phyloP scores from a whole-genome alignment of 148 eudicot species.

The Tetragonia tetragonoides region DNA sequence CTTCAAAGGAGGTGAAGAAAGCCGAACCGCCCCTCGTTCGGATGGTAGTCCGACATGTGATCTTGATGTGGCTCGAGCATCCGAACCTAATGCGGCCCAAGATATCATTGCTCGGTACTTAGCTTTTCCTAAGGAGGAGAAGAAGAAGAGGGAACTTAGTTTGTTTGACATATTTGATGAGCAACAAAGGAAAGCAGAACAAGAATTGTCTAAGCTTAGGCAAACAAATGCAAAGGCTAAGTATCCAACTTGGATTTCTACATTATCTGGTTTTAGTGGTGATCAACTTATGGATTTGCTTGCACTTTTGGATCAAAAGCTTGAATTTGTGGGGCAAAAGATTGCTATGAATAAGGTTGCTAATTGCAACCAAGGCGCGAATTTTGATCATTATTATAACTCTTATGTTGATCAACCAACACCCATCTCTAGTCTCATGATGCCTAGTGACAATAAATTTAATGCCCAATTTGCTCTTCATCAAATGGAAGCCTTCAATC shows the following conservation, averaged over 20 bases:
- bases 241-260: constrained; percentile 10
- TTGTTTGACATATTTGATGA: constrained; percentile 25
- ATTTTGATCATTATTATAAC: background rate
- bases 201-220: constrained; percentile 24
- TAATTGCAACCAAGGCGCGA: background rate
- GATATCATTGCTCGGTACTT: constrained; percentile 20
- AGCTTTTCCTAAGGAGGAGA: constrained; percentile 17
- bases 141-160: constrained; percentile 11
- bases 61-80: constrained; percentile 5
- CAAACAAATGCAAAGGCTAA: constrained; percentile 12
- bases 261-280: constrained; percentile 1
- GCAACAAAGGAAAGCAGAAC: constrained; percentile 9
- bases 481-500: constrained; percentile 2
- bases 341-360: constrained; percentile 15
- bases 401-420: background rate
- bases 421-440: constrained; percentile 11
- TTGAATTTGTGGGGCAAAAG: constrained; percentile 21
- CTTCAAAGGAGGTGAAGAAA: background rate
- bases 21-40: background rate
- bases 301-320: constrained; percentile 18
- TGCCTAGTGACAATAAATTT: background rate
- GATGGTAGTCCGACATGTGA: no score
- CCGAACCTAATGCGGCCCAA: background rate
- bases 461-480: constrained; percentile 1
- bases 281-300: constrained; percentile 18